Percentiles rank a stretch among this genome's conserved stretches.
Conservation (phyloP, 1,139 yeast genomes). For the Eremothecium sinecaudum region DNA sequence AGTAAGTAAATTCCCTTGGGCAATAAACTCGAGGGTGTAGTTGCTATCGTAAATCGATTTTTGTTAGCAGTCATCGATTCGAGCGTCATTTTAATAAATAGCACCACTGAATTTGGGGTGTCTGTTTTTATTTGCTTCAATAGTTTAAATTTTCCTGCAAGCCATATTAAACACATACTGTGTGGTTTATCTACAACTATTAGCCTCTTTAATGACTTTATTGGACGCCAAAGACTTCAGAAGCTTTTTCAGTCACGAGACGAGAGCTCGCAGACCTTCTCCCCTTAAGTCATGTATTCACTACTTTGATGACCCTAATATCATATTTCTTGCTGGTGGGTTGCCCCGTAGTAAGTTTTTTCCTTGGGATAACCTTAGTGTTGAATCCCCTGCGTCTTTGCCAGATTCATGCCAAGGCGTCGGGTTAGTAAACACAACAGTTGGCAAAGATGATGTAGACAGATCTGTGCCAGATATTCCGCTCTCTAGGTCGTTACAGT, state of each 20-base stretch:
- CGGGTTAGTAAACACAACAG: conserved; percentile 39
- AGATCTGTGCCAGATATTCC: conserved; percentile 47
- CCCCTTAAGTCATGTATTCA: conserved; percentile 78
- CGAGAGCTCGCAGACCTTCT: conserved; percentile 66
- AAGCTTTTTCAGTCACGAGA: conserved; percentile 70
- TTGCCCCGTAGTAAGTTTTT: conserved; percentile 82
- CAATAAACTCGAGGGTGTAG: too few species aligned
- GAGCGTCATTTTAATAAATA: too few species aligned
- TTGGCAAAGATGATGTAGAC: conserved; percentile 33
- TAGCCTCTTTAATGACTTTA: conserved; percentile 25
- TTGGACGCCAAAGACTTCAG: conserved; percentile 56
- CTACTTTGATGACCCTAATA: conserved; percentile 61
- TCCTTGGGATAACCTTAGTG: conserved; percentile 66
- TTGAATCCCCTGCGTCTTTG: neutral
- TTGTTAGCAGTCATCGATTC: too few species aligned
- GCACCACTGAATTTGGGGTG: too few species aligned
- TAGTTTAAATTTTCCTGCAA: too few species aligned
- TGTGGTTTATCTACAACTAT: too few species aligned
- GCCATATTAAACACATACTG: too few species aligned
- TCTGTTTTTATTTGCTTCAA: too few species aligned
- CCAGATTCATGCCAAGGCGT: neutral
- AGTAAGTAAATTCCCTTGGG: too few species aligned
- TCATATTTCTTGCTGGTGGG: conserved; percentile 92
- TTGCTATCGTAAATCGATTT: too few species aligned
- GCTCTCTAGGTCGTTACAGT: conserved; percentile 65